Conservation (phyloP, 1,284 basidiomycete species). For the Trichosporon coremiiforme region DNA sequence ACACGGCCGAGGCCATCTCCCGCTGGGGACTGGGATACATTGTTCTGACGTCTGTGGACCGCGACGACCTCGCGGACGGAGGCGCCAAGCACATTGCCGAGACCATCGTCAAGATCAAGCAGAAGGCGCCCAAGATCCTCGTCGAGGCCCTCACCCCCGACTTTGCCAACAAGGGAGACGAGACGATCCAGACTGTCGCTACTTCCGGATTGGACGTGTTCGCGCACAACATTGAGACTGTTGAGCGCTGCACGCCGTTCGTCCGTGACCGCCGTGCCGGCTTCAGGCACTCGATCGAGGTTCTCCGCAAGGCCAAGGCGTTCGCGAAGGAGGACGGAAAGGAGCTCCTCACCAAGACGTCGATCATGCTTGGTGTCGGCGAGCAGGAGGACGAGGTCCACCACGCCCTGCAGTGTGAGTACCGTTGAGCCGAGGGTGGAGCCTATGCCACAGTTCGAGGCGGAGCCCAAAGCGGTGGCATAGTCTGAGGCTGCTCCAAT, state of each 20-base stretch:
- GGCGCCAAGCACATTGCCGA: conserved; percentile 92
- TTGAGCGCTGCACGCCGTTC: conserved; percentile 87
- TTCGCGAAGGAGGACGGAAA: conserved; percentile 74
- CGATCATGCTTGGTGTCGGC: conserved; percentile 97
- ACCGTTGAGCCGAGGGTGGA: no score
- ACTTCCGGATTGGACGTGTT: conserved; percentile 94
- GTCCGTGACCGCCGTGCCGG: conserved; percentile 93
- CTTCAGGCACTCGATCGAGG: conserved; percentile 84
- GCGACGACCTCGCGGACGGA: conserved; percentile 92
- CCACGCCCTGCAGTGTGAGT: conserved; percentile 76
- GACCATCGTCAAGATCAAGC: conserved; percentile 93
- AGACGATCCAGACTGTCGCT: conserved; percentile 79
- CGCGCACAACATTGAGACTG: conserved; percentile 97
- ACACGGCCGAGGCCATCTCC: conserved; percentile 96
- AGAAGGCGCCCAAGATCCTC: conserved; percentile 91
- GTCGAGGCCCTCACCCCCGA: conserved; percentile 97
- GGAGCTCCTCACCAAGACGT: conserved; percentile 92
- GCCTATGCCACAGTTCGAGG: no score
- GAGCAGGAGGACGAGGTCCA: conserved; percentile 83
- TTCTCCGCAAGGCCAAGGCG: conserved; percentile 81
- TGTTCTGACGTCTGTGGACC: conserved; percentile 93
- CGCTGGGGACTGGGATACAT: conserved; percentile 99
- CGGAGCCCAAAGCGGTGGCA: no score
- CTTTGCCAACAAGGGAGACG: conserved; percentile 73
- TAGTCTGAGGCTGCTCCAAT: no score